phyloP scores from a whole-genome alignment of 257 asterid genomes.

The Solanum appendiculatum region DNA sequence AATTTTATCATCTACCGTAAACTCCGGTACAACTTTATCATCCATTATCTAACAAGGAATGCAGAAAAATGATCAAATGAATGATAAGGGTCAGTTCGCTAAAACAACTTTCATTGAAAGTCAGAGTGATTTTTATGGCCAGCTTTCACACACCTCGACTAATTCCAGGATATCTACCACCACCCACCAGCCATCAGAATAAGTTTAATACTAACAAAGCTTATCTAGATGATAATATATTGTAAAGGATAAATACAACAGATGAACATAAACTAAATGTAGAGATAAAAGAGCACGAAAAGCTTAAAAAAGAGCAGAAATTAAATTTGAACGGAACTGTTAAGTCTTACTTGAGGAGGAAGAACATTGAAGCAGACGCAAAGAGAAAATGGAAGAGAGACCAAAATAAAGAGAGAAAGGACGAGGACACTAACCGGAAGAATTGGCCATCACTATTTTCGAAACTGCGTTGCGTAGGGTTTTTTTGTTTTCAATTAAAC shows the following conservation, averaged over 20 bases:
- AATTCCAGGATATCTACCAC: too few species aligned
- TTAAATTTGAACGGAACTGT: background rate
- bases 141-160: too few species aligned
- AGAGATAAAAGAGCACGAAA: background rate
- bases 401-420: background rate
- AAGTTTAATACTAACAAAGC: background rate
- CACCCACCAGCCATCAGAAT: too few species aligned
- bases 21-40: background rate
- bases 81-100: background rate
- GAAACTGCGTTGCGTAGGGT: background rate
- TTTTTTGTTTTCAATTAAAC: background rate
- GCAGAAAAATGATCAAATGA: background rate
- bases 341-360: background rate
- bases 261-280: background rate
- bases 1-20: constrained; percentile 13
- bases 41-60: constrained; percentile 21
- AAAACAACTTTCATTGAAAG: background rate
- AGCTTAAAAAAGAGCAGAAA: background rate
- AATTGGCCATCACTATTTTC: background rate
- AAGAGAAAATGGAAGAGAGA: too few species aligned
- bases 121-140: too few species aligned
- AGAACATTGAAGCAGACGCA: background rate
- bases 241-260: background rate
- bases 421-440: background rate
- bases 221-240: background rate